phyloP scores from a whole-genome alignment of 1,284 basidiomycete species.

The Ceratobasidium sp. region DNA sequence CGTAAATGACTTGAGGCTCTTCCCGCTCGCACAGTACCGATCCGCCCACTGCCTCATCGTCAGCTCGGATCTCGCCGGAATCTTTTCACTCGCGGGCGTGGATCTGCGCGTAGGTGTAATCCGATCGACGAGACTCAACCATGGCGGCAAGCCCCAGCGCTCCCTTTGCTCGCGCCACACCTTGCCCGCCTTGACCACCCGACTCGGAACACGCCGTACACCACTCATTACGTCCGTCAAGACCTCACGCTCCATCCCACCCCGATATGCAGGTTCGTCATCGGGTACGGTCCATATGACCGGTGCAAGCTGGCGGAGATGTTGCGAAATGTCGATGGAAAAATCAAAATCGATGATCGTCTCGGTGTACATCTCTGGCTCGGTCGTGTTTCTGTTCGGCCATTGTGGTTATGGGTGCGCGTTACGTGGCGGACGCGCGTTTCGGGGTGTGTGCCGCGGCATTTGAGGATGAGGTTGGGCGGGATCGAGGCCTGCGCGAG shows the following conservation, averaged over 20 bases:
- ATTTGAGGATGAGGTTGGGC: constrained; percentile 60
- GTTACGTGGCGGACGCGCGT: constrained; percentile 59
- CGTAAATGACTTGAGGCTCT: constrained; percentile 68
- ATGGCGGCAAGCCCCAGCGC: constrained; percentile 38
- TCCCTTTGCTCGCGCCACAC: constrained; percentile 27
- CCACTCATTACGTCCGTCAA: constrained; percentile 36
- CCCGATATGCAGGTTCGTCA: constrained; percentile 61
- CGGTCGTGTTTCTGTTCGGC: constrained; percentile 23
- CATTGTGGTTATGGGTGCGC: constrained; percentile 38
- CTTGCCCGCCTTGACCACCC: constrained; percentile 17
- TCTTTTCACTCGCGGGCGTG: constrained; percentile 29
- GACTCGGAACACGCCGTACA: constrained; percentile 5
- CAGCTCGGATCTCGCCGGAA: constrained; percentile 50
- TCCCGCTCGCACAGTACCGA: constrained; percentile 66
- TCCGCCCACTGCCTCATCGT: constrained; percentile 72
- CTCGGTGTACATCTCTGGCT: constrained; percentile 56
- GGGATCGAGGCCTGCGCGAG: constrained; percentile 59
- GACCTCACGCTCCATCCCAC: constrained; percentile 58
- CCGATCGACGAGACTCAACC: constrained; percentile 32
- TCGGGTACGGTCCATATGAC: constrained; percentile 62
- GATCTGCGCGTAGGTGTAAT: neutral
- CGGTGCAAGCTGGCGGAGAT: constrained; percentile 47
- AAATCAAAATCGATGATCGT: constrained; percentile 70
- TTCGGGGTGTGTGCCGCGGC: constrained; percentile 66
- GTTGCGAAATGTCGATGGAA: constrained; percentile 57